Evolutionary conservation across 768 basidiomycete species (phyloP).

Genomic region (Tulasnella sp.): DNA sequence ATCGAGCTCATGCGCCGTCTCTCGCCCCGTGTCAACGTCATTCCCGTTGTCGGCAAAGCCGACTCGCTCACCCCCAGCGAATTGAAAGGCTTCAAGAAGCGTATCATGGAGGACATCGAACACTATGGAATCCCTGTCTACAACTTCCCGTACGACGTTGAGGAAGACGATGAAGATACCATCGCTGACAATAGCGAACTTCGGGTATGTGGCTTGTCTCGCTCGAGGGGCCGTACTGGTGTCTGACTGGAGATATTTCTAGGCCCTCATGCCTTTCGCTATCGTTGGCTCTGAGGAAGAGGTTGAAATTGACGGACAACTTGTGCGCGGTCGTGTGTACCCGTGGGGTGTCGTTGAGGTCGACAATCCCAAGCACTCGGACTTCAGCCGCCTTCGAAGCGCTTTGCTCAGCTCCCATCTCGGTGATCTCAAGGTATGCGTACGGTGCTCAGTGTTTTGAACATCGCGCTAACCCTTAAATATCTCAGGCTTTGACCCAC

Average conservation of each 20-base stretch:
- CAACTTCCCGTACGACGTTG: constrained; percentile 98
- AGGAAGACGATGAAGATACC: constrained; percentile 98
- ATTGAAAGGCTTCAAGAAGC: constrained; percentile 90
- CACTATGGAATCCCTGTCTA: constrained; percentile 97
- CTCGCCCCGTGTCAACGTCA: constrained; percentile 96
- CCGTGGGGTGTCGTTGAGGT: constrained; percentile 99
- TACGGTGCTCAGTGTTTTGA: background rate
- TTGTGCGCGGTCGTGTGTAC: constrained; percentile 86
- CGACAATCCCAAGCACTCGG: constrained; percentile 99
- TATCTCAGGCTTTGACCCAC: constrained; percentile 56
- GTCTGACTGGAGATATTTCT: background rate
- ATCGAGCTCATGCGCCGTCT: constrained; percentile 98
- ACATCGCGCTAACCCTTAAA: background rate
- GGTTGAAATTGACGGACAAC: constrained; percentile 83
- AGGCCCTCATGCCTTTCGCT: constrained; percentile 92
- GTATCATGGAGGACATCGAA: constrained; percentile 99
- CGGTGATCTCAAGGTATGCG: constrained; percentile 70
- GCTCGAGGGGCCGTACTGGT: background rate
- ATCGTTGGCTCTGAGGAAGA: constrained; percentile 97
- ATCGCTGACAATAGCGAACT: constrained; percentile 96
- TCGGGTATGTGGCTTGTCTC: constrained; percentile 40
- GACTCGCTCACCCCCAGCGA: constrained; percentile 91
- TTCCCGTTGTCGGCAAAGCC: constrained; percentile 92
- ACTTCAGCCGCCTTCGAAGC: constrained; percentile 86
- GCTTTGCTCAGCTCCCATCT: constrained; percentile 91